These are phyloP conservation scores for Beta macrorhiza DNA, from an alignment of 179 eudicot species.

Conservation along the genomic window DNA sequence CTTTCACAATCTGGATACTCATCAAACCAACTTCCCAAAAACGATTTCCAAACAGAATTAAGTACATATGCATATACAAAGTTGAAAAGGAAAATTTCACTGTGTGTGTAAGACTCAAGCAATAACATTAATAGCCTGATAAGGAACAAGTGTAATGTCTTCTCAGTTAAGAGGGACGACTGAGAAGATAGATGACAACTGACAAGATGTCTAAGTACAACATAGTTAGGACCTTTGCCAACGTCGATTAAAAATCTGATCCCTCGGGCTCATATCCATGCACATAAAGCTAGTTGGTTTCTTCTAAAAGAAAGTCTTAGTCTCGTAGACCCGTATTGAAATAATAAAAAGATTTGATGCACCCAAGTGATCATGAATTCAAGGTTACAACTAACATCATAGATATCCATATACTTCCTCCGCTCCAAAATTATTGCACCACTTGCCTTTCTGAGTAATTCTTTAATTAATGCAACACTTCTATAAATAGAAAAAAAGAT, in stretches of 20 bases:
- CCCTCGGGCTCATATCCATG: background rate
- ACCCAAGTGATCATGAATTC: background rate
- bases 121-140: background rate
- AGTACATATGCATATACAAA: background rate
- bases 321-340: background rate
- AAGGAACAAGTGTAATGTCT: background rate
- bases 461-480: too few relatives aligned
- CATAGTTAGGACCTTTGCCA: background rate
- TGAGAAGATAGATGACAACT: background rate
- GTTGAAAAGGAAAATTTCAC: background rate
- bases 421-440: too few relatives aligned
- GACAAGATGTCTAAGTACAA: background rate
- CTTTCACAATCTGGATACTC: background rate
- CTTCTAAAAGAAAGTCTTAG: background rate
- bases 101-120: background rate
- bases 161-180: conserved; percentile 4
- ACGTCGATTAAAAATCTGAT: background rate
- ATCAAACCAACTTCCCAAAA: background rate
- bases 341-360: background rate
- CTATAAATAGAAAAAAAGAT: too few relatives aligned
- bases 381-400: background rate
- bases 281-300: background rate
- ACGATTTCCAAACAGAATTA: background rate
- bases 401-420: background rate
- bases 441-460: too few relatives aligned